phyloP scores from a whole-genome alignment of 257 asterid genomes.

The Fraxinus cuspidata region DNA sequence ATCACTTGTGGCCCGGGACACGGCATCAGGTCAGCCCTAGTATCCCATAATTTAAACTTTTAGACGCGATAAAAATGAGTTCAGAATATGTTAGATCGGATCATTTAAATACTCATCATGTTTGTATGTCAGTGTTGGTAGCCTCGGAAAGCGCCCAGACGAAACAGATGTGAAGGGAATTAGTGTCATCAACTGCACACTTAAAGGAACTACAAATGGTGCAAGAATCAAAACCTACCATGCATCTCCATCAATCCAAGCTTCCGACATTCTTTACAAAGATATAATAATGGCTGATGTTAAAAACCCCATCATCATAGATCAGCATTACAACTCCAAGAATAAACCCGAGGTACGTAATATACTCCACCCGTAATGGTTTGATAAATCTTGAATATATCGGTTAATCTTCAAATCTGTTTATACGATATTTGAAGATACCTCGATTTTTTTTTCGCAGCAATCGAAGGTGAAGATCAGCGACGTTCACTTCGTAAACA shows the following conservation, averaged over 20 bases:
- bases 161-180: conserved; percentile 47
- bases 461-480: conserved; percentile 57
- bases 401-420: too few species aligned
- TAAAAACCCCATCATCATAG: conserved; percentile 68
- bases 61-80: background rate
- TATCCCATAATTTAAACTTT: background rate
- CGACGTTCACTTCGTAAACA: conserved; percentile 57
- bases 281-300: conserved; percentile 52
- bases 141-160: conserved; percentile 57
- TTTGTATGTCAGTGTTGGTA: conserved; percentile 54
- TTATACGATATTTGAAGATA: too few species aligned
- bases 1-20: conserved; percentile 66
- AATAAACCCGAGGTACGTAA: conserved; percentile 24
- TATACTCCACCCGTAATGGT: too few species aligned
- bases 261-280: conserved; percentile 39
- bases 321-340: conserved; percentile 66
- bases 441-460: conserved; percentile 31
- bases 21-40: conserved; percentile 47
- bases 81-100: too few species aligned
- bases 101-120: background rate
- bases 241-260: conserved; percentile 40
- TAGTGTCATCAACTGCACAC: conserved; percentile 49
- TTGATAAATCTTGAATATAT: too few species aligned
- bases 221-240: conserved; percentile 74
- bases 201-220: conserved; percentile 64